Percentiles rank a stretch among this genome's conserved stretches.
These are phyloP conservation scores for Aspergillus ruber DNA, from an alignment of 2,329 filamentous ascomycete genomes.

Conservation along the genomic window DNA sequence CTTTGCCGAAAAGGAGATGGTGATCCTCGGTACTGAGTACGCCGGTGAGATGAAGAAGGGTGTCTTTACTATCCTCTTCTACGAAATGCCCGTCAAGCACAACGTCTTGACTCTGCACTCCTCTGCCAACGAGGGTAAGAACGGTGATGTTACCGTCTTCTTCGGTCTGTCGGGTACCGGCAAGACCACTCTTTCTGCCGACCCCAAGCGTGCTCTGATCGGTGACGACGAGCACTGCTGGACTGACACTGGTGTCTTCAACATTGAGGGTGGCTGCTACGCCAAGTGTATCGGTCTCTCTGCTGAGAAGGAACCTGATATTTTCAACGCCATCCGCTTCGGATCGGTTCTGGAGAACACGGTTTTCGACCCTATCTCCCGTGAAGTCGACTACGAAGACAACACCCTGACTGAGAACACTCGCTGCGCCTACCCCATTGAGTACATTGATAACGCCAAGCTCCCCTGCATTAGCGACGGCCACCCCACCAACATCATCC, in stretches of 20 bases:
- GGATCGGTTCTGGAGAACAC: constrained; percentile 98
- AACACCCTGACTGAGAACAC: constrained; percentile 95
- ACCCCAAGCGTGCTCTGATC: constrained; percentile 92
- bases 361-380: constrained; percentile 86
- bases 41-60: constrained; percentile 98
- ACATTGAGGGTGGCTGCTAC: constrained; percentile 99
- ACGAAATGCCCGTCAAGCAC: constrained; percentile 99
- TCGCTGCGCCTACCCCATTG: constrained; percentile 95
- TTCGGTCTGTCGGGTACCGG: constrained; percentile 97
- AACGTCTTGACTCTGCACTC: constrained; percentile 98
- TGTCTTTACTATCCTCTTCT: constrained; percentile 98
- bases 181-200: constrained; percentile 96
- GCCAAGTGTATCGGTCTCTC: constrained; percentile 98
- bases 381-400: constrained; percentile 93
- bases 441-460: constrained; percentile 98
- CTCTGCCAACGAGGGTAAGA: constrained; percentile 91
- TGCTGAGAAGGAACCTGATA: constrained; percentile 98
- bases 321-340: constrained; percentile 91
- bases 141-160: constrained; percentile 96
- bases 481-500: constrained; percentile 95
- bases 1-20: constrained; percentile 99
- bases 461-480: constrained; percentile 83
- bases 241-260: constrained; percentile 95
- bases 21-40: constrained; percentile 98
- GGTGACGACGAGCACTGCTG: constrained; percentile 99